Evolutionary conservation across 495 filamentous ascomycete species (phyloP), one percentile per base, ranked within the genome.

Genomic region (Tuber microsphaerosporum): DNA sequence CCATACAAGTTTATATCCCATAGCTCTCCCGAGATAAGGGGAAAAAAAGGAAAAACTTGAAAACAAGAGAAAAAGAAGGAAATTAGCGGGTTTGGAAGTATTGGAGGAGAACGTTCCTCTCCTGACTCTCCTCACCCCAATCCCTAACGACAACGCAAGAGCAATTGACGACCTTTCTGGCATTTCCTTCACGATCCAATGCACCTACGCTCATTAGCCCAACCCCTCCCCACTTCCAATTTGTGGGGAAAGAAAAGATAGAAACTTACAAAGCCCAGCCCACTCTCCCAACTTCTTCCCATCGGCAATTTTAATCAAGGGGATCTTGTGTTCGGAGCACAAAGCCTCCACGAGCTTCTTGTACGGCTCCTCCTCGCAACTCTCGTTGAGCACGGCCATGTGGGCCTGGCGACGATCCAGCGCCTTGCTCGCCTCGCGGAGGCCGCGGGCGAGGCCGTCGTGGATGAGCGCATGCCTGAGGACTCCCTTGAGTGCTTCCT

Each of bases 141-240:
- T 99, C 94, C 88, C 93, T 92, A 79, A 99, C 95, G 73, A 98
- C 95, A 82, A 97, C 95, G 88, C 95, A 97, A 83, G 94, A 97
- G 92, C 95, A 99, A 90, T 99, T 99, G 86, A 99, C 95, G 79
- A 99, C 96, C 90, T 99, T 99, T 86, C 95, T 92, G 77, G 95
- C 93, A 86, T 98, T 99, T 84, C 95, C 95, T 88, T 99, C 95
- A 84, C 95, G 94, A 87, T 99, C 95, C 84, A 99, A 90, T 82
- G 96, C 93, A 87, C 94, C 94, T 98, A 77, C 46, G 42, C 16
- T 5, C 17, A 70, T 75, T 65, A 79, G 80, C 46, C 73, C 69
- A 31, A 19, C 45, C 44, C 8, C 73, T n/a, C 41, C 74, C 71
- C 37, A 42, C 16, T 56, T 71, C 44, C 70, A 45, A 74, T 43